phyloP scores from a whole-genome alignment of 352 stramenopile genomes.

The Phytophthora megakarya region DNA sequence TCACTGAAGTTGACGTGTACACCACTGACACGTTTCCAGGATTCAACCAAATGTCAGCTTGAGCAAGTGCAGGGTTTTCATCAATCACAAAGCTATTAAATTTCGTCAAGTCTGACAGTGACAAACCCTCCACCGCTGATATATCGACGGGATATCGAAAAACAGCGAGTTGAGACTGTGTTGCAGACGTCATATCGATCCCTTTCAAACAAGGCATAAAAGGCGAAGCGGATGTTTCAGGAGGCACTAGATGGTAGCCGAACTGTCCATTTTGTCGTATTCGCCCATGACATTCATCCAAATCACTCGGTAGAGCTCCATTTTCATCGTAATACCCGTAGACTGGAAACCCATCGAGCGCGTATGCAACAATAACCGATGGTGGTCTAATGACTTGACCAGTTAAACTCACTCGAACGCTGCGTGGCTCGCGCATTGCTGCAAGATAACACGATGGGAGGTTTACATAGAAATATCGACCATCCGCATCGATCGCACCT shows the following conservation, averaged over 20 bases:
- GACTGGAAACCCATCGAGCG: conserved; percentile 65
- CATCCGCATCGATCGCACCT: conserved; percentile 45
- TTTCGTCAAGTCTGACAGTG: conserved; percentile 44
- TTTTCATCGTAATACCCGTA: conserved; percentile 59
- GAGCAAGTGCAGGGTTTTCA: conserved; percentile 36
- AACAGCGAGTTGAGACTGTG: conserved; percentile 31
- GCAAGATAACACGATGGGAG: conserved; percentile 51
- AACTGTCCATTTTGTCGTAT: conserved; percentile 52
- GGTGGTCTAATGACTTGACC: not conserved
- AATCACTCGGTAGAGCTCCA: conserved; percentile 36
- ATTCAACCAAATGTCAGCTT: conserved; percentile 58
- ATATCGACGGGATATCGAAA: conserved; percentile 59
- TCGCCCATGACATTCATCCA: conserved; percentile 68
- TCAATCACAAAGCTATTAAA: conserved; percentile 67
- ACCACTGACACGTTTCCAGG: conserved; percentile 46
- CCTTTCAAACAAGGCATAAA: conserved; percentile 71
- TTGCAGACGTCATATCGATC: conserved; percentile 31
- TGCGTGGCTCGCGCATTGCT: conserved; percentile 9
- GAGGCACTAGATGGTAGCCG: conserved; percentile 52
- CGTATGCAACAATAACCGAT: conserved; percentile 57
- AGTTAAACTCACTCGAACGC: not conserved
- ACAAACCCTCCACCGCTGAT: conserved; percentile 53
- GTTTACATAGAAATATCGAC: conserved; percentile 57
- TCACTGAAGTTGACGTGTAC: conserved; percentile 56
- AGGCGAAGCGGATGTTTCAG: conserved; percentile 1